A percentile compares a stretch with the other conserved stretches of the same genome.
Conservation (phyloP, 73 alveolate genomes). For the Paramecium primaurelia region DNA sequence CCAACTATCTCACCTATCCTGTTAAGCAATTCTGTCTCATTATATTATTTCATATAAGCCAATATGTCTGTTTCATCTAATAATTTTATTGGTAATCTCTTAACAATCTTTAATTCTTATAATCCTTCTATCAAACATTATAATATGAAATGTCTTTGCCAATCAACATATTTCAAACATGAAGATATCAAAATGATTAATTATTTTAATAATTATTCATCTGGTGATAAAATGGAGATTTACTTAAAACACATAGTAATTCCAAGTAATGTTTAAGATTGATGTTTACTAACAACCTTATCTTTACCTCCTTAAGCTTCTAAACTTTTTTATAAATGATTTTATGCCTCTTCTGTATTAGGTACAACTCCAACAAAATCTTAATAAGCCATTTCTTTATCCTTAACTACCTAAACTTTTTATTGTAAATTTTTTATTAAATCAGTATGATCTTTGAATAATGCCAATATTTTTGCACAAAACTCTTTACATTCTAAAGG, state of each 20-base stretch:
- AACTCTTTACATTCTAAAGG: not conserved
- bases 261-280: not conserved
- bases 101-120: not conserved
- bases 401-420: not conserved
- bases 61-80: conserved; percentile 10
- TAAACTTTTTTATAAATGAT: not conserved
- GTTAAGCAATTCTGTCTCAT: not conserved
- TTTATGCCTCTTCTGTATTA: not conserved
- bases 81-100: conserved; percentile 26
- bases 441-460: not conserved
- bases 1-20: not conserved
- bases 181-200: not conserved
- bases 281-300: not conserved
- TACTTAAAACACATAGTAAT: not conserved
- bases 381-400: not conserved
- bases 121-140: not conserved
- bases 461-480: not conserved
- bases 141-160: not conserved
- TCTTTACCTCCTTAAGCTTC: conserved; percentile 43
- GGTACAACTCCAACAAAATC: conserved; percentile 19
- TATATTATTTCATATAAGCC: not conserved
- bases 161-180: not conserved
- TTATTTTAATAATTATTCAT: not conserved
- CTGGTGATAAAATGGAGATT: not conserved
- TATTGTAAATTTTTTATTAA: not conserved